Evolutionary conservation across 2,329 filamentous ascomycete genomes (phyloP), one percentile per base, ranked within the genome.

Genomic region (Lachnellula hyalina): DNA sequence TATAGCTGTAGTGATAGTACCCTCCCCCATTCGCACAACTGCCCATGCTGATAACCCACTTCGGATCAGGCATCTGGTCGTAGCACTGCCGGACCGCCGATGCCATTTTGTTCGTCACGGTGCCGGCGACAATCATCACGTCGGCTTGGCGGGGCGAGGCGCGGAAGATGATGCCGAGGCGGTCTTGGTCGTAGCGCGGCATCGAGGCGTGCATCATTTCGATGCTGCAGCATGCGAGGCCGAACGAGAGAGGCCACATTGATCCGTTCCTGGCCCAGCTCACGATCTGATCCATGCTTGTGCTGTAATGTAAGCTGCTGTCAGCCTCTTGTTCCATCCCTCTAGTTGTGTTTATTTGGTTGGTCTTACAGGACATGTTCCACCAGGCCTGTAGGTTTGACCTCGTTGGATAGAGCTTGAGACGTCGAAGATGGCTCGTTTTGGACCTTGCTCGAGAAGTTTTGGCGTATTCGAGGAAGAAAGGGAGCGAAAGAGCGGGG

Each of bases 21-120:
- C 89, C 89, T 58, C 89, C 89, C 51, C 89, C 89, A 72, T 92
- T 92, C 57, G 89, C 88, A 71, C 89, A 93, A 67, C 84, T 89
- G 12, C 89, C 89, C 89, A 93, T 93, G 65, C 84, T 89, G 67
- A 83, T 72, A 64, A 93, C 90, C 90, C 90, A 96, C 68, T 87
- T 81, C 17, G 90, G 90, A 34, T 96, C 90, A 32, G 90, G 90
- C 90, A 96, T 96, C 78, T 96, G 91, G 73, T 96, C 91, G 76
- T 96, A 96, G 59, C 94, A 86, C 75, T 94, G 89, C 72, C 91
- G 81, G 68, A 96, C 77, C 36, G 91, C 91, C 2, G 91, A 90
- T 1, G 90, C 90, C 91, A 96, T 96, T 79, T 96, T 96, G 80
- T 96, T 96, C 65, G 90, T 95, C 59, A 96, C 81, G 32, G 91